A percentile compares a stretch with the other conserved stretches of the same genome.
phyloP scores from a whole-genome alignment of 2,329 filamentous ascomycete species.

The Teratosphaeria destructans region DNA sequence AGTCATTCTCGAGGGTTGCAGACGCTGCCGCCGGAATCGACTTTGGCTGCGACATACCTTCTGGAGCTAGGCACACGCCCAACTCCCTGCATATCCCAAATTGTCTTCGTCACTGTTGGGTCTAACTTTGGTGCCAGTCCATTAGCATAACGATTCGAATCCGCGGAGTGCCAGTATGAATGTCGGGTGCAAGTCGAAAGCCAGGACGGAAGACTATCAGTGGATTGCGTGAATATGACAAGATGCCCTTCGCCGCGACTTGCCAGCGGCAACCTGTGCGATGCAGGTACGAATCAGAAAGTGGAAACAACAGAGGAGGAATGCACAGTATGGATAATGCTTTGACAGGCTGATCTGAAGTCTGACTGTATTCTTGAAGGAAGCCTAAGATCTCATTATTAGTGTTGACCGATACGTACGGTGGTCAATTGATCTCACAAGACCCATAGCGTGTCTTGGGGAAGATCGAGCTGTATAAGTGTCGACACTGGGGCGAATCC shows the following conservation, averaged over 20 bases:
- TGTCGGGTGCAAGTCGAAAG: not conserved
- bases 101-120: not conserved
- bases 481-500: not conserved
- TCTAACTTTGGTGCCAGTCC: not conserved
- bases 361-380: not conserved
- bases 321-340: not conserved
- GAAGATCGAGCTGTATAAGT: not conserved
- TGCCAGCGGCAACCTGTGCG: not conserved
- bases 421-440: not conserved
- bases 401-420: not conserved
- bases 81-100: not conserved
- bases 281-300: not conserved
- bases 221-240: not conserved
- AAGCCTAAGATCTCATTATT: not conserved
- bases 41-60: constrained; percentile 12
- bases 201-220: not conserved
- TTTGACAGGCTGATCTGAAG: not conserved
- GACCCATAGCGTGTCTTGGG: not conserved
- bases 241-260: not conserved
- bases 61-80: constrained; percentile 1
- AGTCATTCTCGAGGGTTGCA: constrained; percentile 44
- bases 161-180: not conserved
- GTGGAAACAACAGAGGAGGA: not conserved
- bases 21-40: constrained; percentile 8
- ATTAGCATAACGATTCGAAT: not conserved